Evolutionary conservation across 352 stramenopile genomes (phyloP).

Genomic region (Phytophthora uliginosa): DNA sequence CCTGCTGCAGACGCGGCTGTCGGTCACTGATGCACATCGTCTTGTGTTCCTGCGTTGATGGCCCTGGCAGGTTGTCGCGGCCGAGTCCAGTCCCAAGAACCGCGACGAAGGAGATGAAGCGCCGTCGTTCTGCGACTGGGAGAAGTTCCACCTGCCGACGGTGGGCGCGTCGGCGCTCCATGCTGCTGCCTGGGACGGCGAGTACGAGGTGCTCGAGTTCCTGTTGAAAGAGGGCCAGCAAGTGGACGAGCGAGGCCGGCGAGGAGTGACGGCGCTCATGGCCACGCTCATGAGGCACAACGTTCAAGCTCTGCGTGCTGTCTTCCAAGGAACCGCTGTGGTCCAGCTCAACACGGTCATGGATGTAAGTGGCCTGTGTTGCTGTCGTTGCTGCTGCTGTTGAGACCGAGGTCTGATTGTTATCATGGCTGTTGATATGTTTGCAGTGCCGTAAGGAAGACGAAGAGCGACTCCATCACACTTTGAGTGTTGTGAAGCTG

Average conservation of each 20-base stretch:
- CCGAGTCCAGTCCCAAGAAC: slow-evolving; percentile 23
- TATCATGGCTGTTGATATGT: neutral
- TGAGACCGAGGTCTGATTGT: neutral
- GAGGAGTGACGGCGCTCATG: slow-evolving; percentile 42
- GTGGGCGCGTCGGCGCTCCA: slow-evolving; percentile 47
- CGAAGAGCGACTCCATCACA: slow-evolving; percentile 35
- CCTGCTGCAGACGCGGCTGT: slow-evolving; percentile 20
- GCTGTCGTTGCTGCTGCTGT: neutral
- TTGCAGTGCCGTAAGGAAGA: slow-evolving; percentile 44
- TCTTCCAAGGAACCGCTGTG: slow-evolving; percentile 38
- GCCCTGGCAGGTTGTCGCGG: slow-evolving; percentile 26
- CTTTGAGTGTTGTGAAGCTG: slow-evolving; percentile 39
- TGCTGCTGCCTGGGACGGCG: slow-evolving; percentile 44
- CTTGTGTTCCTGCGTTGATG: slow-evolving; percentile 14
- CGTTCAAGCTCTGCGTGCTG: slow-evolving; percentile 45
- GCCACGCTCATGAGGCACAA: slow-evolving; percentile 48
- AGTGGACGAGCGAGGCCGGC: slow-evolving; percentile 34
- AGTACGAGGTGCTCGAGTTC: slow-evolving; percentile 36
- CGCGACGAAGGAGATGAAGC: slow-evolving; percentile 28
- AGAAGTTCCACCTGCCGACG: slow-evolving; percentile 44
- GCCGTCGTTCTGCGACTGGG: slow-evolving; percentile 47
- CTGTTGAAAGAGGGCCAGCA: slow-evolving; percentile 36
- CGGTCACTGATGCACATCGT: slow-evolving; percentile 27
- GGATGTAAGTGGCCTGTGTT: slow-evolving; percentile 29
- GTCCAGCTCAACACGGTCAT: slow-evolving; percentile 45